Percentiles rank a stretch among this genome's conserved stretches.
phyloP scores from a whole-genome alignment of 2,329 filamentous ascomycete species.

The Botrytis fabae region DNA sequence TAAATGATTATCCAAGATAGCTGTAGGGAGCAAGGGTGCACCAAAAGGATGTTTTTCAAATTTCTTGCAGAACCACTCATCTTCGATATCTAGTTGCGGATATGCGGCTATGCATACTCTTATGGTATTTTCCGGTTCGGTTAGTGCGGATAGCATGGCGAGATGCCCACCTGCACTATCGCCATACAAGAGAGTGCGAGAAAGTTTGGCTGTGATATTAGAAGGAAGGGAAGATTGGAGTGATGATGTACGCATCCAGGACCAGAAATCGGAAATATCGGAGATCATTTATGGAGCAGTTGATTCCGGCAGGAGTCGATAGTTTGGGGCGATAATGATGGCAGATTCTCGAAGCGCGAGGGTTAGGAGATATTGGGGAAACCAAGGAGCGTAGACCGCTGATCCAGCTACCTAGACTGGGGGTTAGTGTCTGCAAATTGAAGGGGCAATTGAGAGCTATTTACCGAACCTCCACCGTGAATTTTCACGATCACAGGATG shows the following conservation, averaged over 20 bases:
- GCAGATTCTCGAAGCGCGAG: background rate
- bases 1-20: background rate
- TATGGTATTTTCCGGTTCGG: background rate
- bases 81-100: background rate
- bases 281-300: constrained; percentile 47
- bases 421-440: background rate
- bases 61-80: background rate
- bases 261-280: constrained; percentile 50
- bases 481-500: background rate
- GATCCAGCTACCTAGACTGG: background rate
- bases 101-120: background rate
- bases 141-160: background rate
- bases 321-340: constrained; percentile 49
- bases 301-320: constrained; percentile 52
- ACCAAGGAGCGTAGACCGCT: background rate
- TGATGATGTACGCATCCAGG: constrained; percentile 44
- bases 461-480: background rate
- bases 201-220: background rate
- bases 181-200: constrained; percentile 9
- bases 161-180: constrained; percentile 2
- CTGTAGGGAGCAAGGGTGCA: background rate
- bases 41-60: background rate
- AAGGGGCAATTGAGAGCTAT: background rate
- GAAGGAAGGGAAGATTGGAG: constrained; percentile 14
- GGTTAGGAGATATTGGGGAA: background rate